These are phyloP conservation scores for Cyclostephanos invisitatus DNA, from an alignment of 108 stramenopile genomes.

Conservation along the genomic window DNA sequence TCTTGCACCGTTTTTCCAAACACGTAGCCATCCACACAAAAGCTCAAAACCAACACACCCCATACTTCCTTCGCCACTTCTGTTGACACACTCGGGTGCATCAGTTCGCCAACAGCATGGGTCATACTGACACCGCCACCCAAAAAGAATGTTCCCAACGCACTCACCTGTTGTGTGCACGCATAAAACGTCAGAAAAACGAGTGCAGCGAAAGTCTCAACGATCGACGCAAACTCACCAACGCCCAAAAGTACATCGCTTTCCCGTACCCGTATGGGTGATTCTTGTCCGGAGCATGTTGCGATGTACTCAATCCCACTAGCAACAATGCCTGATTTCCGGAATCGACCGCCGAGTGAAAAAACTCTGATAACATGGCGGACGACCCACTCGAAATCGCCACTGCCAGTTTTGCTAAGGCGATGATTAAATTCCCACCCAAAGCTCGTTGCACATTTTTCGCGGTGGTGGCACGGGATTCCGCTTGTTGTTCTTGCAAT, in stretches of 20 bases:
- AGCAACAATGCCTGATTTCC: constrained; percentile 93
- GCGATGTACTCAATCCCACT: constrained; percentile 79
- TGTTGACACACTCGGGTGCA: constrained; percentile 61
- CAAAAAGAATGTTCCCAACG: constrained; percentile 94
- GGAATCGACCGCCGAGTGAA: constrained; percentile 94
- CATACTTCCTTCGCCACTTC: constrained; percentile 83
- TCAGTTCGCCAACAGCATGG: constrained; percentile 72
- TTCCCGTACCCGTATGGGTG: constrained; percentile 96
- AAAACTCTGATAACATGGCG: constrained; percentile 93
- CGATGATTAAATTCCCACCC: constrained; percentile 90
- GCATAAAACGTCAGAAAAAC: background rate
- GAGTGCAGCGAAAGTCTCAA: background rate
- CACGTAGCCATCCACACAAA: constrained; percentile 89
- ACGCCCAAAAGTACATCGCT: constrained; percentile 79
- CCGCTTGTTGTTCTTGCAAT: constrained; percentile 28
- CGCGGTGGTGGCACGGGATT: constrained; percentile 37
- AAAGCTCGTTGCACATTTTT: constrained; percentile 81
- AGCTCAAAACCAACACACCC: constrained; percentile 84
- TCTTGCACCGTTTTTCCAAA: constrained; percentile 75
- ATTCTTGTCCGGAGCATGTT: constrained; percentile 70
- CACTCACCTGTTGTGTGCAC: constrained; percentile 63
- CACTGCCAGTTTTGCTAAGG: constrained; percentile 85
- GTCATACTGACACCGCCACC: constrained; percentile 94
- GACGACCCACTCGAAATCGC: constrained; percentile 86
- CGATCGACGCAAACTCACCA: constrained; percentile 31